Conservation (phyloP, 208 protist species). For the Zelonia costaricensis region DNA sequence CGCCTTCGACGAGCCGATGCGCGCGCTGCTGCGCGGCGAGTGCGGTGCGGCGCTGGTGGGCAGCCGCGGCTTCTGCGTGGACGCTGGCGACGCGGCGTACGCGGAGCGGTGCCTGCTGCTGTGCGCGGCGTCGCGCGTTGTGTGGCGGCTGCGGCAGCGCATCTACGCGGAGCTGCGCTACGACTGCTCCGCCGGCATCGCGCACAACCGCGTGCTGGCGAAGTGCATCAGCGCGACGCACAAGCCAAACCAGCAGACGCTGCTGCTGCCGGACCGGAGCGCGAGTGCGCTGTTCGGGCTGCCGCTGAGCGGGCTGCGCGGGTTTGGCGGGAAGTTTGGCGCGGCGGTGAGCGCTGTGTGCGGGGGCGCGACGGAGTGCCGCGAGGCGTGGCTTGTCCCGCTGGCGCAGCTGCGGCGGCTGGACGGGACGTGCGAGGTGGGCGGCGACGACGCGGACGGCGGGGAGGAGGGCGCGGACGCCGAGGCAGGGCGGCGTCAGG, state of each 20-base stretch:
- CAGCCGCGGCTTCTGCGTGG: slow-evolving; percentile 36
- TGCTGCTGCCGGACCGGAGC: slow-evolving; percentile 62
- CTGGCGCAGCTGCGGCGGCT: slow-evolving; percentile 20
- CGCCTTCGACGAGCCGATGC: slow-evolving; percentile 60
- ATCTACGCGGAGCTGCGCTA: slow-evolving; percentile 72
- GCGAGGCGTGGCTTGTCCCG: slow-evolving; percentile 62
- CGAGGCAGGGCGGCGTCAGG: slow-evolving; percentile 1
- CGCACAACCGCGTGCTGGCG: slow-evolving; percentile 84
- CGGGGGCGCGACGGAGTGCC: slow-evolving; percentile 39
- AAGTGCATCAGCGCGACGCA: slow-evolving; percentile 80
- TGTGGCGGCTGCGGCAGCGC: slow-evolving; percentile 14
- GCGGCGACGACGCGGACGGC: slow-evolving; percentile 18
- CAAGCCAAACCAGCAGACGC: slow-evolving; percentile 88
- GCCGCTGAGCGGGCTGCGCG: slow-evolving; percentile 13
- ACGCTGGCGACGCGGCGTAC: slow-evolving; percentile 24
- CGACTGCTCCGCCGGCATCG: slow-evolving; percentile 86
- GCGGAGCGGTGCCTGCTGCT: slow-evolving; percentile 56
- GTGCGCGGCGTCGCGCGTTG: slow-evolving; percentile 45
- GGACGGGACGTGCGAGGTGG: slow-evolving; percentile 1
- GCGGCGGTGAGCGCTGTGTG: slow-evolving; percentile 49
- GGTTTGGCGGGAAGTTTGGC: slow-evolving; percentile 88
- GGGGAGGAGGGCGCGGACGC: slow-evolving; percentile 8
- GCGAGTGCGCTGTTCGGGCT: slow-evolving; percentile 58
- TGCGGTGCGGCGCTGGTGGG: slow-evolving; percentile 19
- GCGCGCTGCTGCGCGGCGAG: slow-evolving; percentile 36